Base-by-base conservation (phyloP, 805 yeast genomes). In the Ogataea minuta region DNA sequence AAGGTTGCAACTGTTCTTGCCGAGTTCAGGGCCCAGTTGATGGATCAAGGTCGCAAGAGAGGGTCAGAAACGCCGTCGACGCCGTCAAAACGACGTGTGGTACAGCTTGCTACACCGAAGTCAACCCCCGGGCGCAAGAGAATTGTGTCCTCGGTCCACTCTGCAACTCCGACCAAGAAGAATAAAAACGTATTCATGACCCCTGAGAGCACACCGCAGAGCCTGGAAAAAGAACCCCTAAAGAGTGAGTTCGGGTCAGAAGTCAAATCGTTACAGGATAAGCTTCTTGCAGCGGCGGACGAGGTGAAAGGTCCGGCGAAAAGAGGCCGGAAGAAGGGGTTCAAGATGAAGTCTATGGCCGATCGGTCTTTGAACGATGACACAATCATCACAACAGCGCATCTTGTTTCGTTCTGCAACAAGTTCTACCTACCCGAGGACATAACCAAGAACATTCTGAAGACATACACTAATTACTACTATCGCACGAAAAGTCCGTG, bases 401-500 rank as follows among this genome's bases (percentile, higher is more conserved):
- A 68, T 35, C 54, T 75, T 16, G 62, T 74, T 1, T 49, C 68
- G 3, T 67, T 81, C 26, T 81, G 86, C 51, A 81, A 81, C 56
- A 70, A 72, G 46, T 83, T 83, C 53, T 77, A 78, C 54, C 63
- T 84, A 16, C 85, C 86, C 0, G 62, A 69, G 14, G 67, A 70
- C 0, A 63, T 73, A 2, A 76, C 86, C 0, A 63, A 67, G 17
- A 60, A 65, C 24, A 66, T 84, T 31, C 43, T 81, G 8, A 71
- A 69, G 28, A 71, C 79, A 1, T 82, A 72, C 48, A 60, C 68
- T 27, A 58, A 66, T 3, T 76, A 77, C 51, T 68, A 71, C 32
- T 68, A 71, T 30, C 76, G 77, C 46, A 71, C 81, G 27, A 72
- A 72, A 24, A 77, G 74, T 42, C 81, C 80, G 27, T 83, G 89